Evolutionary conservation across 176 grass and related monocot genomes (phyloP).

Genomic region (Alopecurus myosuroides): DNA sequence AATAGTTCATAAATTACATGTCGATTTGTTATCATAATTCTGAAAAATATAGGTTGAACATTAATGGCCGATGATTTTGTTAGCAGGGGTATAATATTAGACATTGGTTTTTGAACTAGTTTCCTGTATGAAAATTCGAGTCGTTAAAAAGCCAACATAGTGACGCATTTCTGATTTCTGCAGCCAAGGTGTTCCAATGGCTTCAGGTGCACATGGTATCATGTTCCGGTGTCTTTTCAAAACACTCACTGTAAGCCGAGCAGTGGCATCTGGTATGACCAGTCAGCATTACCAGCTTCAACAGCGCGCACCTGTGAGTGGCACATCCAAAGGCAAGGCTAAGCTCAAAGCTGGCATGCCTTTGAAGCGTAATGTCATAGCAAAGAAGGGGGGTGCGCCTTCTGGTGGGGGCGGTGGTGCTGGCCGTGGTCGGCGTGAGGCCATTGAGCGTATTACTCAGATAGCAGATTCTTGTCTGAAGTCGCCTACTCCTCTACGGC

Average conservation of each 20-base stretch:
- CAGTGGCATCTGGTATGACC: slow-evolving; percentile 6
- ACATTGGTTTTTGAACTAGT: too few species aligned
- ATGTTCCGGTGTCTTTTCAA: slow-evolving; percentile 29
- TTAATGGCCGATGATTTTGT: too few species aligned
- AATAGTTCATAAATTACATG: too few species aligned
- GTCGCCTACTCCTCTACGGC: slow-evolving; percentile 53
- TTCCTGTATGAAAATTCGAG: too few species aligned
- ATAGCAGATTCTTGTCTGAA: slow-evolving; percentile 71
- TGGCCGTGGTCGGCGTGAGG: slow-evolving; percentile 43
- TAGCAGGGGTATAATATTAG: too few species aligned
- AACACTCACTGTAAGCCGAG: neutral
- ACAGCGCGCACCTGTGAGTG: slow-evolving; percentile 45
- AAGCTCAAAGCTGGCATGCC: slow-evolving; percentile 54
- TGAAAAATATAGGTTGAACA: too few species aligned
- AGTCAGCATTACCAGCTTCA: slow-evolving; percentile 37
- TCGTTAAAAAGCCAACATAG: neutral
- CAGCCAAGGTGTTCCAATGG: slow-evolving; percentile 10
- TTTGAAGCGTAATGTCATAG: slow-evolving; percentile 49
- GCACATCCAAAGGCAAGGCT: slow-evolving; percentile 76
- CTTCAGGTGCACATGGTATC: neutral
- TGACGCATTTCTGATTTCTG: neutral
- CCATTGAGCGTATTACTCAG: slow-evolving; percentile 45
- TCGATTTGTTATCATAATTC: too few species aligned
- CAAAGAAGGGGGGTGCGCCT: slow-evolving; percentile 39
- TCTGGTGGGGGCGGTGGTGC: slow-evolving; percentile 12